Conservation (phyloP, 495 filamentous ascomycete species). For the Penicillium cosmopolitanum region DNA sequence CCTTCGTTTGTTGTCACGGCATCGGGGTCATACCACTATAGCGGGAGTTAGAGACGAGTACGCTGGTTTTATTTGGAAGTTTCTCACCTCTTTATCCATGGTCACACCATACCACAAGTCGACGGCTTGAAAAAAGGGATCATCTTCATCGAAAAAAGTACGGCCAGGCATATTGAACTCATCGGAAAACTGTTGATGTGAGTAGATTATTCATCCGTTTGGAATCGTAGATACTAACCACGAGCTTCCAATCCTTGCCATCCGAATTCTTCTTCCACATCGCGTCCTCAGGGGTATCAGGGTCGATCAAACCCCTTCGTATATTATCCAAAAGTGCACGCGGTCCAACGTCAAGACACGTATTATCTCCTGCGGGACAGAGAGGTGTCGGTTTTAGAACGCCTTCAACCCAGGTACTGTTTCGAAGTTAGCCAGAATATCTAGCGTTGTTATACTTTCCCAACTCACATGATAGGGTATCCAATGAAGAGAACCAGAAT, state of each 20-base stretch:
- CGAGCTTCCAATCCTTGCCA: slow-evolving; percentile 66
- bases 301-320: slow-evolving; percentile 66
- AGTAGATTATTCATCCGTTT: background rate
- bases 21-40: slow-evolving; percentile 80
- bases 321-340: slow-evolving; percentile 62
- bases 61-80: slow-evolving; percentile 5
- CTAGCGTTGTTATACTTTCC: background rate
- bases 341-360: slow-evolving; percentile 62
- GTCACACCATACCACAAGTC: slow-evolving; percentile 85
- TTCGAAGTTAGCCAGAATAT: slow-evolving; percentile 19
- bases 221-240: slow-evolving; percentile 48
- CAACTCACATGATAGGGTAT: slow-evolving; percentile 71
- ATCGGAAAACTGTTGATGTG: slow-evolving; percentile 64
- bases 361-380: slow-evolving; percentile 48
- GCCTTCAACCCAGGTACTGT: slow-evolving; percentile 61
- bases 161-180: slow-evolving; percentile 74
- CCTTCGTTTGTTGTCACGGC: slow-evolving; percentile 70
- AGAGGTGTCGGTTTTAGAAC: slow-evolving; percentile 26
- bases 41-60: slow-evolving; percentile 1
- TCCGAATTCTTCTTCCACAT: slow-evolving; percentile 58
- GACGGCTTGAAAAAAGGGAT: slow-evolving; percentile 70
- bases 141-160: slow-evolving; percentile 75
- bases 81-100: slow-evolving; percentile 65
- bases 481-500: slow-evolving; percentile 71
- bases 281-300: slow-evolving; percentile 67